A percentile compares a stretch with the other conserved stretches of the same genome.
Conservation (phyloP, 202 grass and related monocot genomes). For the Zizania palustris region DNA sequence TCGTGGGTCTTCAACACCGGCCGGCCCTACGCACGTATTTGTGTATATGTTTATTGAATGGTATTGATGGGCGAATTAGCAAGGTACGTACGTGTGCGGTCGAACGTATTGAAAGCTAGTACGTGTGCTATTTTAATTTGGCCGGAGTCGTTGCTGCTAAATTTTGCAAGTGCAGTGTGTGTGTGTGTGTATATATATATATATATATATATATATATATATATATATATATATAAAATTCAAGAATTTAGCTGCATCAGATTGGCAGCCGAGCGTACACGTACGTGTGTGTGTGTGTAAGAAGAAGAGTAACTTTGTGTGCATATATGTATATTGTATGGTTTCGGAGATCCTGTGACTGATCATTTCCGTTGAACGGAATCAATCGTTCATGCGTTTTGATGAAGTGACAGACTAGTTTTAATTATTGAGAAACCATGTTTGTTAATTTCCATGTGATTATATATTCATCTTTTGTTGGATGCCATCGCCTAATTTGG, state of each 20-base stretch:
- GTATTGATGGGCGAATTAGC: too few species aligned
- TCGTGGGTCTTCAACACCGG: not conserved
- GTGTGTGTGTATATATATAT: too few species aligned
- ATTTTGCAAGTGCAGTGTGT: too few species aligned
- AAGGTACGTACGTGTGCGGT: not conserved
- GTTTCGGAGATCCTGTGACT: constrained; percentile 14
- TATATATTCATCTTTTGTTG: not conserved
- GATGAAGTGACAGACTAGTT: not conserved
- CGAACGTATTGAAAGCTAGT: too few species aligned
- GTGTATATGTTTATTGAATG: constrained; percentile 15
- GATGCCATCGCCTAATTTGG: not conserved
- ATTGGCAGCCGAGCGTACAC: not conserved
- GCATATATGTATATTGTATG: not conserved
- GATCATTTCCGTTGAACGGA: not conserved
- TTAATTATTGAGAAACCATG: not conserved
- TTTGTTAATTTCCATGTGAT: not conserved
- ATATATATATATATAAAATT: not conserved
- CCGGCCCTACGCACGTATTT: not conserved
- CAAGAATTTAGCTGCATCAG: too few species aligned
- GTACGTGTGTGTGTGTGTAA: too few species aligned
- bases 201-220: too few species aligned
- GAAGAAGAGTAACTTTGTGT: too few species aligned
- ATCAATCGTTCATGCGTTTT: constrained; percentile 37
- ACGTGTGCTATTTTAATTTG: not conserved
- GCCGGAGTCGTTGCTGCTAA: not conserved